Conservation (phyloP, 2,329 filamentous ascomycete species). For the Pseudopyricularia javanii region DNA sequence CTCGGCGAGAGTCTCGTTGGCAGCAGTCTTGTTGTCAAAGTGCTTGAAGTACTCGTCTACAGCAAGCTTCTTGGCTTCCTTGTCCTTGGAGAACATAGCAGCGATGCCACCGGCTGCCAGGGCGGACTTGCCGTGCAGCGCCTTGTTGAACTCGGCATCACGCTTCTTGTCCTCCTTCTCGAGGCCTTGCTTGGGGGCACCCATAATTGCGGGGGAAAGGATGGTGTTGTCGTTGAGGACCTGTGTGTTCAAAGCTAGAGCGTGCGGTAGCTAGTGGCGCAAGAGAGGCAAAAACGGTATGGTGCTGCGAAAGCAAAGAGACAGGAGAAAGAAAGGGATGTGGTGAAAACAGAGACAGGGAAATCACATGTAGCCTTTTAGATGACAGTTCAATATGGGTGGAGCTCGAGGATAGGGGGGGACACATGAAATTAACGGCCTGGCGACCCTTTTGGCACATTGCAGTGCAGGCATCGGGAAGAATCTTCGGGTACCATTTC, state of each 20-base stretch:
- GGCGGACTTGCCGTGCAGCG: constrained; percentile 65
- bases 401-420: background rate
- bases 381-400: background rate
- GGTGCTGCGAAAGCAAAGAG: background rate
- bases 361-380: background rate
- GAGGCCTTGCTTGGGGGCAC: constrained; percentile 27
- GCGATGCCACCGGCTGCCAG: constrained; percentile 59
- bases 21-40: constrained; percentile 64
- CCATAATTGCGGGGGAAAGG: background rate
- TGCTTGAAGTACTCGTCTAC: constrained; percentile 80
- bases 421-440: background rate
- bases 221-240: background rate
- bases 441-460: background rate
- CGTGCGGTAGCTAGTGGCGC: background rate
- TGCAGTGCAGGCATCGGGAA: background rate
- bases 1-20: constrained; percentile 69
- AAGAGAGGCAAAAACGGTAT: background rate
- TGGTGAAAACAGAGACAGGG: background rate
- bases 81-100: constrained; percentile 79
- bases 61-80: constrained; percentile 39
- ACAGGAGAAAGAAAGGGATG: background rate
- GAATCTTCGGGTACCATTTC: background rate
- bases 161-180: constrained; percentile 74
- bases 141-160: constrained; percentile 85
- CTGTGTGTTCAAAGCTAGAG: background rate